Conservation (phyloP, 2,329 filamentous ascomycete species). For the Hymenoscyphus linearis region DNA sequence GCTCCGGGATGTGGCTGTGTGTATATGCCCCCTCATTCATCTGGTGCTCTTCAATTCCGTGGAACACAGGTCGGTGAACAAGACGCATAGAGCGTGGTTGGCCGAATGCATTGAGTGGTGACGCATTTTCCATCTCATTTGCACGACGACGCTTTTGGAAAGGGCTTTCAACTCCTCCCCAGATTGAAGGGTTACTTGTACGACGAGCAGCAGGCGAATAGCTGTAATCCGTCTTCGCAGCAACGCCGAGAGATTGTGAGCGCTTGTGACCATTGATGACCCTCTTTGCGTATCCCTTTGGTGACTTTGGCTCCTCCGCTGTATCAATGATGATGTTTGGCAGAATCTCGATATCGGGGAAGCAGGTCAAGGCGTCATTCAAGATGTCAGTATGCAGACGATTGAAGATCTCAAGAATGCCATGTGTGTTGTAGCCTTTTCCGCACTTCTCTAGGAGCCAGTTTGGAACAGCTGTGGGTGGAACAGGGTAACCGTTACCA, state of each 20-base stretch:
- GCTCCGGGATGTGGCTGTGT: constrained; percentile 2
- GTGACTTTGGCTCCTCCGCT: constrained; percentile 22
- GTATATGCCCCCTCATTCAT: constrained; percentile 13
- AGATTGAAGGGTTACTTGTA: constrained; percentile 18
- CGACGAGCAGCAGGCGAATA: constrained; percentile 13
- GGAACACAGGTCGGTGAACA: constrained; percentile 20
- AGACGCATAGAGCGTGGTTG: constrained; percentile 14
- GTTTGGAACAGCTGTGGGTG: constrained; percentile 31
- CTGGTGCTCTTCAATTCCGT: constrained; percentile 22
- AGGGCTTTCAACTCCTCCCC: constrained; percentile 10
- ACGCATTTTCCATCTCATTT: constrained; percentile 8
- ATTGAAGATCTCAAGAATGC: constrained; percentile 35
- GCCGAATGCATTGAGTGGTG: neutral
- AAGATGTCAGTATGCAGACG: constrained; percentile 33
- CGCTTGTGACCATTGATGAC: constrained; percentile 25
- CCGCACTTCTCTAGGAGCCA: constrained; percentile 31
- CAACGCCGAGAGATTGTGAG: constrained; percentile 30
- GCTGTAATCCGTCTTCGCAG: constrained; percentile 11
- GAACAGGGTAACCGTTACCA: constrained; percentile 19
- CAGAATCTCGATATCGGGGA: constrained; percentile 38
- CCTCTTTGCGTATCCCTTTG: constrained; percentile 28
- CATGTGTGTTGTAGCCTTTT: constrained; percentile 31
- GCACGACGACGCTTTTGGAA: constrained; percentile 22
- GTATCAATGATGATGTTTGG: constrained; percentile 33
- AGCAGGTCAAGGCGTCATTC: constrained; percentile 32